These are phyloP conservation scores for Arabidopsis hybrid DNA, from an alignment of 441 rosid genomes.

Conservation along the genomic window DNA sequence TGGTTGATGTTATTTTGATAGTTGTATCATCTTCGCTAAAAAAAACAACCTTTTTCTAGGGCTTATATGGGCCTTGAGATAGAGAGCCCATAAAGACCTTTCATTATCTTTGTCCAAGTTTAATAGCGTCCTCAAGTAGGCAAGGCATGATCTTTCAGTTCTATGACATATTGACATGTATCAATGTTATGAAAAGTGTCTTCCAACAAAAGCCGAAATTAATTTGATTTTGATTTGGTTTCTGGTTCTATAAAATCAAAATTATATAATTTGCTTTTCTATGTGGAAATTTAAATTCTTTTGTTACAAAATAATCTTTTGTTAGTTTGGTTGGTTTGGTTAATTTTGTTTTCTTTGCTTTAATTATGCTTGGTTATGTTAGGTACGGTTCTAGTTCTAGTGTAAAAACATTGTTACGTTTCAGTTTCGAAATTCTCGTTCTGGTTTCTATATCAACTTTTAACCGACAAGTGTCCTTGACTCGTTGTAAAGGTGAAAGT, in stretches of 20 bases:
- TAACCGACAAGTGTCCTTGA: constrained; percentile 29
- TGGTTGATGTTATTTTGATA: constrained; percentile 42
- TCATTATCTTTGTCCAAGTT: constrained; percentile 1
- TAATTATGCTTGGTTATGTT: background rate
- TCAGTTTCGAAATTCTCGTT: background rate
- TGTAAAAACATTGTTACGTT: background rate
- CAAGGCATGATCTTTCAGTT: background rate
- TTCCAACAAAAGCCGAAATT: background rate
- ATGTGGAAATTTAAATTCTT: no score
- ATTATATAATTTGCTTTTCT: no score
- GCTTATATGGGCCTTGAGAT: constrained; percentile 5
- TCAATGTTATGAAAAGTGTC: background rate
- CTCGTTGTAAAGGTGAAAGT: constrained; percentile 34
- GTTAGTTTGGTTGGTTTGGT: background rate
- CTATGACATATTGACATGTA: background rate
- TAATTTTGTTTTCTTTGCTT: background rate
- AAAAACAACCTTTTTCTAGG: background rate
- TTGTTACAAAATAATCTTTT: background rate
- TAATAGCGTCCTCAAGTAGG: background rate
- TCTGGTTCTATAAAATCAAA: no score
- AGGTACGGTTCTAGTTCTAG: background rate
- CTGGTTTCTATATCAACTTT: background rate
- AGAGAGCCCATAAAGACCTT: constrained; percentile 11
- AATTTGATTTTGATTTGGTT: no score
- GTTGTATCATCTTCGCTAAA: constrained; percentile 36